Evolutionary conservation across 2,329 filamentous ascomycete genomes (phyloP).

Genomic region (Ascochyta rabiei): DNA sequence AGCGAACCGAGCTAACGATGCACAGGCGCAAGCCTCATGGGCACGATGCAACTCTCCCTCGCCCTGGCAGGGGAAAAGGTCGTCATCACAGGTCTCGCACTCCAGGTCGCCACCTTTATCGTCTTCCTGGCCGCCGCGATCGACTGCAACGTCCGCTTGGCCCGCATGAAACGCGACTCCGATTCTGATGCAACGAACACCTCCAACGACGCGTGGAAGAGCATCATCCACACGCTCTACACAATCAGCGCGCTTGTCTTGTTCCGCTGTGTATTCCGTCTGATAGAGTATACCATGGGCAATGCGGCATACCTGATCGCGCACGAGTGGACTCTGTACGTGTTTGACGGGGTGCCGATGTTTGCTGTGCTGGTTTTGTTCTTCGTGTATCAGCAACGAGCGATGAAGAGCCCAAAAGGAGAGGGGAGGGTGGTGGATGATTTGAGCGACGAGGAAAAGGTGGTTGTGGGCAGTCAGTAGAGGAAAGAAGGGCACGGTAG

Average conservation of each 20-base stretch:
- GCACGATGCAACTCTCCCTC: slow-evolving; percentile 40
- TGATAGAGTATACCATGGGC: slow-evolving; percentile 58
- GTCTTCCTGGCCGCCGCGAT: slow-evolving; percentile 38
- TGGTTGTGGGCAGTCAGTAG: neutral
- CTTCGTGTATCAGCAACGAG: neutral
- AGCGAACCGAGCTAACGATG: neutral
- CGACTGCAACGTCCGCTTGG: slow-evolving; percentile 41
- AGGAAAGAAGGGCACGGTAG: neutral
- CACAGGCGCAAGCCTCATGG: slow-evolving; percentile 41
- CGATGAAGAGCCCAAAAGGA: no score
- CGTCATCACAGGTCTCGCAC: slow-evolving; percentile 41
- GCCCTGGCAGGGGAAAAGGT: slow-evolving; percentile 42
- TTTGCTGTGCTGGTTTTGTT: slow-evolving; percentile 51
- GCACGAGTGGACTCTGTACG: slow-evolving; percentile 55
- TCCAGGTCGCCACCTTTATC: slow-evolving; percentile 44
- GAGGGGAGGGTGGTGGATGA: neutral
- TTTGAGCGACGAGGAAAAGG: slow-evolving; percentile 2
- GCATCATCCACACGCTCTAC: slow-evolving; percentile 52
- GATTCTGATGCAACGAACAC: no score
- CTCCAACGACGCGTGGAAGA: slow-evolving; percentile 26
- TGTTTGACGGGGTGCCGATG: slow-evolving; percentile 57
- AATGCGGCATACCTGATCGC: slow-evolving; percentile 53
- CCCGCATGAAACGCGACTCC: slow-evolving; percentile 1
- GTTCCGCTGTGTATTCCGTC: slow-evolving; percentile 56
- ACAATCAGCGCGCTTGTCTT: slow-evolving; percentile 56